A percentile compares a stretch with the other conserved stretches of the same genome.
Conservation (phyloP, 108 stramenopile species). For the Skeletonema costatum region DNA sequence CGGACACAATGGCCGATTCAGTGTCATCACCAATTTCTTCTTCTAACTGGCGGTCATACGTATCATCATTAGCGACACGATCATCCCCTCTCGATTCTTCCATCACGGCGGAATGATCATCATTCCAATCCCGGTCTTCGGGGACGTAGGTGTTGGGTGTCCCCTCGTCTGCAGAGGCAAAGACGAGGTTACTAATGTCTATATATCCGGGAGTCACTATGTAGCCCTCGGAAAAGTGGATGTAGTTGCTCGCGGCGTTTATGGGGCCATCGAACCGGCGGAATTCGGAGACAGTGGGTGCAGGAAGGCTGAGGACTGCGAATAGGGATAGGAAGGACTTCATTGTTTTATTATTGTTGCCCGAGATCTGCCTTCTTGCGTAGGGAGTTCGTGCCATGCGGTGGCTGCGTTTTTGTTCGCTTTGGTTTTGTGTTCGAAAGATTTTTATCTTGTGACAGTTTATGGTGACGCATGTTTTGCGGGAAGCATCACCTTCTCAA, state of each 20-base stretch:
- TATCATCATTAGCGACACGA: conserved; percentile 21
- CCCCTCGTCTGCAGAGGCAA: conserved; percentile 27
- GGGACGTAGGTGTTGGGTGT: not conserved
- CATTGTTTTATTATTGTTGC: not conserved
- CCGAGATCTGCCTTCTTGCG: not conserved
- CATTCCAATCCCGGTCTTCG: conserved; percentile 6
- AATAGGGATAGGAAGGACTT: not conserved
- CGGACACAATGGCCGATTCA: conserved; percentile 21
- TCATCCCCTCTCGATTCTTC: not conserved
- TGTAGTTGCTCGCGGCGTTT: conserved; percentile 50
- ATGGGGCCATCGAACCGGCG: conserved; percentile 49
- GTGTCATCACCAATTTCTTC: conserved; percentile 35
- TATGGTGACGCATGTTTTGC: no score
- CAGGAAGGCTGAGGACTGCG: not conserved
- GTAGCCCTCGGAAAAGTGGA: conserved; percentile 77
- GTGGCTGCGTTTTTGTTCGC: no score
- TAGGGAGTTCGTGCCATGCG: not conserved
- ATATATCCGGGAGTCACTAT: conserved; percentile 79
- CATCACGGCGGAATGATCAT: conserved; percentile 11
- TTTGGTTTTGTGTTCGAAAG: no score
- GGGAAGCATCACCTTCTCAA: no score
- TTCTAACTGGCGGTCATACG: not conserved
- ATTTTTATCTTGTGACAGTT: no score
- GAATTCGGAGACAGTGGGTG: conserved; percentile 15
- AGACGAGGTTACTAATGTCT: conserved; percentile 62